Evolutionary conservation across 805 yeast species (phyloP).

Genomic region (Starmerella kuoi): DNA sequence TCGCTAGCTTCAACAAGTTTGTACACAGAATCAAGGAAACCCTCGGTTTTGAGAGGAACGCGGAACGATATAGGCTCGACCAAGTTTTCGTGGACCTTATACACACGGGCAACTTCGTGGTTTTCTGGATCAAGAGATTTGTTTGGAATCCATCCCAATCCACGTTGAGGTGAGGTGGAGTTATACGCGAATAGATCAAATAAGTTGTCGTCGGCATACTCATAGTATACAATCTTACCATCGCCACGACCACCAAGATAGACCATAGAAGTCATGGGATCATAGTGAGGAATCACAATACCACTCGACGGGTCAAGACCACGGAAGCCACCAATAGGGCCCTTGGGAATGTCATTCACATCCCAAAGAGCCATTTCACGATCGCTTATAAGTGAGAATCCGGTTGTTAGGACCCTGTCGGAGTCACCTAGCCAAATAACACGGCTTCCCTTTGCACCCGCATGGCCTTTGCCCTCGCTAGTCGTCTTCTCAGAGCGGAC

Average conservation of each 20-base stretch:
- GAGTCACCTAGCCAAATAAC: constrained; percentile 82
- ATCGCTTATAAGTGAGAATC: constrained; percentile 83
- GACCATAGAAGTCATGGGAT: constrained; percentile 63
- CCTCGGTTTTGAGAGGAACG: constrained; percentile 89
- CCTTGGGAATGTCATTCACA: constrained; percentile 53
- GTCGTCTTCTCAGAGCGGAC: constrained; percentile 59
- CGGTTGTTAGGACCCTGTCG: constrained; percentile 81
- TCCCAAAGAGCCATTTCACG: constrained; percentile 96
- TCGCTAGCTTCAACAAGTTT: constrained; percentile 77
- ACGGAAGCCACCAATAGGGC: constrained; percentile 82
- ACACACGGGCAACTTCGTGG: constrained; percentile 72
- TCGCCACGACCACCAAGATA: constrained; percentile 96
- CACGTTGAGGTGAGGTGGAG: constrained; percentile 90
- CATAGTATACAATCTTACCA: constrained; percentile 90
- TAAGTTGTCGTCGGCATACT: constrained; percentile 72
- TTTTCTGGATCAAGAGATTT: constrained; percentile 64
- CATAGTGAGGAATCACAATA: constrained; percentile 82
- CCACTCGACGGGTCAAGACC: constrained; percentile 87
- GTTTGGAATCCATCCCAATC: constrained; percentile 83
- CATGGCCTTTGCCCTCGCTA: constrained; percentile 78
- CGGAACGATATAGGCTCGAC: constrained; percentile 87
- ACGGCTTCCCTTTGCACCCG: constrained; percentile 85
- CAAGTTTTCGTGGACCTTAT: constrained; percentile 68
- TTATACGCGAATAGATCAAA: constrained; percentile 78
- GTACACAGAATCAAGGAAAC: constrained; percentile 82